These are phyloP conservation scores for Eucalyptus pauciflora DNA, from an alignment of 345 rosid species.

Conservation along the genomic window DNA sequence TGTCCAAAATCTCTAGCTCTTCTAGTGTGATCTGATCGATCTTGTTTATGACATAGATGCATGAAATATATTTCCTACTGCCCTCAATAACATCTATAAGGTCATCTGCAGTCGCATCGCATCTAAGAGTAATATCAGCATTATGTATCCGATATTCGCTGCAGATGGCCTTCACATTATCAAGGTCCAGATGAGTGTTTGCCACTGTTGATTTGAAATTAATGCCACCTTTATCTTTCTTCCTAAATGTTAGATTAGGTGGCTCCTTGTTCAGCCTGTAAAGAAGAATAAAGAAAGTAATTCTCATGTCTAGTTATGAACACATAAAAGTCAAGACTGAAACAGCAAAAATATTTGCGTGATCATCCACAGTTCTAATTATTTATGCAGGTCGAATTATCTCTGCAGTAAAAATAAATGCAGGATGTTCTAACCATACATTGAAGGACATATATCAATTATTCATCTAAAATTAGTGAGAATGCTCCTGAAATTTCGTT, in stretches of 20 bases:
- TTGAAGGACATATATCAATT: not conserved
- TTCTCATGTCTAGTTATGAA: not conserved
- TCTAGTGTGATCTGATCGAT: slow-evolving; percentile 91
- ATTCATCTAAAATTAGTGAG: not conserved
- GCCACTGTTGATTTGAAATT: slow-evolving; percentile 79
- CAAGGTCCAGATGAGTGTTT: slow-evolving; percentile 79
- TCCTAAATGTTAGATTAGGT: slow-evolving; percentile 91
- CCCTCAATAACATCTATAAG: slow-evolving; percentile 98
- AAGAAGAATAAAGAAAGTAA: not conserved
- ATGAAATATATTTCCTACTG: slow-evolving; percentile 88
- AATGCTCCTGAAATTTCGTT: not conserved
- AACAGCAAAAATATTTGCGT: not conserved
- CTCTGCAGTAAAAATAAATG: not conserved
- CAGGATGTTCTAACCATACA: not conserved
- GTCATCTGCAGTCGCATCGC: slow-evolving; percentile 95
- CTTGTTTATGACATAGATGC: slow-evolving; percentile 92
- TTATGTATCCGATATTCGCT: slow-evolving; percentile 93
- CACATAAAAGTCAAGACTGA: not conserved
- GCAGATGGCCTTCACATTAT: slow-evolving; percentile 92
- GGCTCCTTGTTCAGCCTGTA: slow-evolving; percentile 94
- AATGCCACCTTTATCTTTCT: slow-evolving; percentile 97
- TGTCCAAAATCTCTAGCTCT: slow-evolving; percentile 91
- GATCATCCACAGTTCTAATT: not conserved
- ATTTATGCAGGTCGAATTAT: not conserved
- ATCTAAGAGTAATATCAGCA: slow-evolving; percentile 86